Conservation (phyloP, 1,284 basidiomycete species). For the Exobasidium rhododendri region DNA sequence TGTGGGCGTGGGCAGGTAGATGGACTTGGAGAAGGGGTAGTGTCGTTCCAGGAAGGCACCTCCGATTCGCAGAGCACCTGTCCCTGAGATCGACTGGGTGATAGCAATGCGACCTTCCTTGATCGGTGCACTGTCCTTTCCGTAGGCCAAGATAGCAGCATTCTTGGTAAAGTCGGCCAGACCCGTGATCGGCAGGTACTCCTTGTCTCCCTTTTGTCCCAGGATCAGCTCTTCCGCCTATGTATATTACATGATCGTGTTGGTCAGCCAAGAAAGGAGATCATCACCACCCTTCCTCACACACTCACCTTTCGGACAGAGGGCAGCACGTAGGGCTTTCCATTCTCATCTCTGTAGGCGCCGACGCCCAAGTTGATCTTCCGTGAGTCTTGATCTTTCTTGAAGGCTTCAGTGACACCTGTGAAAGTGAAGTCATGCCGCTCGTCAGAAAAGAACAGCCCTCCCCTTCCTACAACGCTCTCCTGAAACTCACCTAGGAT, state of each 20-base stretch:
- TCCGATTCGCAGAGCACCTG: conserved; percentile 93
- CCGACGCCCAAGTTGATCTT: conserved; percentile 91
- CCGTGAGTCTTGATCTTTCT: conserved; percentile 72
- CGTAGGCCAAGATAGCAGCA: conserved; percentile 88
- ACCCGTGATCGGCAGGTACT: conserved; percentile 95
- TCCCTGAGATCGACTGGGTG: conserved; percentile 96
- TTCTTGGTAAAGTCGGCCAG: conserved; percentile 81
- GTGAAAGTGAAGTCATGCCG: no score
- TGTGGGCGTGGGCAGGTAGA: conserved; percentile 90
- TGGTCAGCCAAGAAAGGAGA: no score
- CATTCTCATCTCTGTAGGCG: conserved; percentile 83
- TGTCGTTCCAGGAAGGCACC: conserved; percentile 82
- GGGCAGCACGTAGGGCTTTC: conserved; percentile 90
- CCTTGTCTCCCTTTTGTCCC: conserved; percentile 78
- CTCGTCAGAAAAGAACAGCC: no score
- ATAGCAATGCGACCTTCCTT: conserved; percentile 70
- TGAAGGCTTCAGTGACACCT: conserved; percentile 90
- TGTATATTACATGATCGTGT: conserved; percentile 49
- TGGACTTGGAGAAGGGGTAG: conserved; percentile 80
- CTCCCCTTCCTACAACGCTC: no score
- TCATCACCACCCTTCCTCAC: no score
- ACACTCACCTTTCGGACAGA: conserved; percentile 70
- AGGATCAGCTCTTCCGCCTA: conserved; percentile 75
- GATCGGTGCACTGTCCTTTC: conserved; percentile 67
- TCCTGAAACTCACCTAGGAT: conserved; percentile 64